These are phyloP conservation scores for Aspergillus heteromorphus DNA, from an alignment of 495 filamentous ascomycete genomes.

Conservation along the genomic window DNA sequence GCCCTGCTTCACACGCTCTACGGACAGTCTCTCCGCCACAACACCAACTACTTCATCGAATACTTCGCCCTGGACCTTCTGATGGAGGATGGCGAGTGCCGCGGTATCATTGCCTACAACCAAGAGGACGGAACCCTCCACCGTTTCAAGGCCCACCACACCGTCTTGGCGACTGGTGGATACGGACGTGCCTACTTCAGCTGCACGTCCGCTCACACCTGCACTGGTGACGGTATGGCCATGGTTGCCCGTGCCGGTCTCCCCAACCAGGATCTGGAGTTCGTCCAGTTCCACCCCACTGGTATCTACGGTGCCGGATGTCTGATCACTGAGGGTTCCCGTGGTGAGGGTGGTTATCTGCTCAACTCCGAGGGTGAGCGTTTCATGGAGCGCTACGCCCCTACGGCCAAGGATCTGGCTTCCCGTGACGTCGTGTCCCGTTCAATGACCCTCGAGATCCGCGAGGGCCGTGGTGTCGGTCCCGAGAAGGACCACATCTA, in stretches of 20 bases:
- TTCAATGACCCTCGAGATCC: constrained; percentile 96
- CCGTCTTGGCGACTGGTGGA: constrained; percentile 90
- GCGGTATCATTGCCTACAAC: constrained; percentile 93
- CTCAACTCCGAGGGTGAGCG: constrained; percentile 95
- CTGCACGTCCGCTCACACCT: constrained; percentile 96
- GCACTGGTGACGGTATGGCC: constrained; percentile 97
- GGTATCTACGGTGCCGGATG: constrained; percentile 99
- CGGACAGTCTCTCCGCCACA: constrained; percentile 92
- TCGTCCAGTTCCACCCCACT: constrained; percentile 99
- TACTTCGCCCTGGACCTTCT: constrained; percentile 94
- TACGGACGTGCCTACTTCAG: constrained; percentile 97
- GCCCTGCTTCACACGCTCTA: constrained; percentile 96
- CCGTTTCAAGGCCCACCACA: constrained; percentile 92
- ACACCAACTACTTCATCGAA: constrained; percentile 99
- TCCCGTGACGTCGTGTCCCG: constrained; percentile 90
- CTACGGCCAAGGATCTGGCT: constrained; percentile 94
- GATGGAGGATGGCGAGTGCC: constrained; percentile 94
- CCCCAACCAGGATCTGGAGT: constrained; percentile 98
- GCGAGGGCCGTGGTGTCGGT: constrained; percentile 92
- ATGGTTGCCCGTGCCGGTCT: constrained; percentile 98
- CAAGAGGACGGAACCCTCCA: constrained; percentile 97
- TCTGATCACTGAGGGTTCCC: constrained; percentile 95
- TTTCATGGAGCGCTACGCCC: constrained; percentile 98
- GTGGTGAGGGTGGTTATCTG: constrained; percentile 97
- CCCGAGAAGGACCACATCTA: constrained; percentile 96